Evolutionary conservation across 2,329 filamentous ascomycete genomes (phyloP).

Genomic region (Teratosphaeria gauchensis): DNA sequence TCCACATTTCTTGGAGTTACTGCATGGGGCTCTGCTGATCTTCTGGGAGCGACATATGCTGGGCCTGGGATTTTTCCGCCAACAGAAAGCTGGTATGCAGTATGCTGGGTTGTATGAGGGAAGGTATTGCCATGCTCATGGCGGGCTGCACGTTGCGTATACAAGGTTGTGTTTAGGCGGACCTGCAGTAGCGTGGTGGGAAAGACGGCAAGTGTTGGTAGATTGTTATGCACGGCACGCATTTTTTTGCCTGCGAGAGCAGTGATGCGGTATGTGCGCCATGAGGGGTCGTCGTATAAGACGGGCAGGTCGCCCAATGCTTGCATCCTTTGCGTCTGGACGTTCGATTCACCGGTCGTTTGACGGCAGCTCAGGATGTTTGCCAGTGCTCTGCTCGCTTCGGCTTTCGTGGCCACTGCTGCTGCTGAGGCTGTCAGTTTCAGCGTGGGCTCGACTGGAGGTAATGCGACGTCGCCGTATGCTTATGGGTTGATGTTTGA

Average conservation of each 20-base stretch:
- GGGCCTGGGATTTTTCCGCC: not conserved
- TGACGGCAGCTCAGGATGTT: conserved; percentile 3
- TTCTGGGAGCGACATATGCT: not conserved
- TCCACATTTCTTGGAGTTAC: not conserved
- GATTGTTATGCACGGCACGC: too few relatives aligned
- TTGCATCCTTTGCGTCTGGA: not conserved
- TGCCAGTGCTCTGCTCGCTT: conserved; percentile 7
- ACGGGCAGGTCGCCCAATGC: not conserved
- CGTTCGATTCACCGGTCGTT: too few relatives aligned
- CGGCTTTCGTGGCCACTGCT: conserved; percentile 7
- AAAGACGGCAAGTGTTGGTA: too few relatives aligned
- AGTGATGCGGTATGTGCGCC: not conserved
- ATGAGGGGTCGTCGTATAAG: not conserved
- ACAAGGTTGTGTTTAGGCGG: not conserved
- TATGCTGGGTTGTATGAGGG: too few relatives aligned
- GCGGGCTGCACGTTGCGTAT: too few relatives aligned
- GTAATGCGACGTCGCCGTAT: conserved; percentile 31
- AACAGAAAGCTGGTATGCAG: not conserved
- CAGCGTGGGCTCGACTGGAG: conserved; percentile 20
- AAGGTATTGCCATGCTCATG: too few relatives aligned
- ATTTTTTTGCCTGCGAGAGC: too few relatives aligned
- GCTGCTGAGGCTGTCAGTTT: conserved; percentile 14
- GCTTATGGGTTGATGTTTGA: conserved; percentile 38
- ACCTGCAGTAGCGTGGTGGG: not conserved
- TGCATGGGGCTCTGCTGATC: not conserved